Evolutionary conservation across 495 filamentous ascomycete species (phyloP).

Genomic region (Neurospora sp.): DNA sequence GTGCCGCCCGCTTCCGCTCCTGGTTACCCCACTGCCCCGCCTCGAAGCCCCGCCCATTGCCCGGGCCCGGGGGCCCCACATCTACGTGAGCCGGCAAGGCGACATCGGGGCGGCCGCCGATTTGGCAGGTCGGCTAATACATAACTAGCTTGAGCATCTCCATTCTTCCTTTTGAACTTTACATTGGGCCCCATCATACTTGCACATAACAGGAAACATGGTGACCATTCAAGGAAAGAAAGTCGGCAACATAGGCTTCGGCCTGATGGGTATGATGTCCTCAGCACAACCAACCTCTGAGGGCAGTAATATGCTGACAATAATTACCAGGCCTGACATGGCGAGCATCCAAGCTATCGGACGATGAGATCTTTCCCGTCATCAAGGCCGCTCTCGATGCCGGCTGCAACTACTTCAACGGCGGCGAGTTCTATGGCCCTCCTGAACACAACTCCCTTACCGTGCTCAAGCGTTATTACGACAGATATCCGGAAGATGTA

Average conservation of each 20-base stretch:
- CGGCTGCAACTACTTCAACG: slow-evolving; percentile 75
- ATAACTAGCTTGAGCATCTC: background rate
- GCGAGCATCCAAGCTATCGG: slow-evolving; percentile 39
- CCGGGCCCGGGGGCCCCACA: background rate
- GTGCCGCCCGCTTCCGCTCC: background rate
- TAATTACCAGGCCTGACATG: slow-evolving; percentile 58
- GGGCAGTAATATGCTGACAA: background rate
- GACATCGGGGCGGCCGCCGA: background rate
- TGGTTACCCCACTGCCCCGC: background rate
- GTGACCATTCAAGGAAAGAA: slow-evolving; percentile 34
- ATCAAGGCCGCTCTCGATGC: slow-evolving; percentile 56
- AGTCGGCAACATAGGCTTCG: slow-evolving; percentile 47
- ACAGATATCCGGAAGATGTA: slow-evolving; percentile 55
- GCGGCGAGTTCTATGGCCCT: slow-evolving; percentile 70
- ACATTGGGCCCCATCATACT: background rate
- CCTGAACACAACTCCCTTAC: slow-evolving; percentile 57
- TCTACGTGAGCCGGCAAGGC: background rate
- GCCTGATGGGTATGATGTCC: slow-evolving; percentile 40
- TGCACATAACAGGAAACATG: background rate
- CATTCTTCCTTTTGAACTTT: background rate
- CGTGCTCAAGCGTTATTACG: slow-evolving; percentile 57
- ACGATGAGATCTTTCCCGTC: slow-evolving; percentile 54
- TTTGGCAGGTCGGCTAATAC: background rate
- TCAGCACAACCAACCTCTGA: background rate
- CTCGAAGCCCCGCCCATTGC: background rate